These are phyloP conservation scores for Fusarium albosuccineum DNA, from an alignment of 2,329 filamentous ascomycete genomes.

Conservation along the genomic window DNA sequence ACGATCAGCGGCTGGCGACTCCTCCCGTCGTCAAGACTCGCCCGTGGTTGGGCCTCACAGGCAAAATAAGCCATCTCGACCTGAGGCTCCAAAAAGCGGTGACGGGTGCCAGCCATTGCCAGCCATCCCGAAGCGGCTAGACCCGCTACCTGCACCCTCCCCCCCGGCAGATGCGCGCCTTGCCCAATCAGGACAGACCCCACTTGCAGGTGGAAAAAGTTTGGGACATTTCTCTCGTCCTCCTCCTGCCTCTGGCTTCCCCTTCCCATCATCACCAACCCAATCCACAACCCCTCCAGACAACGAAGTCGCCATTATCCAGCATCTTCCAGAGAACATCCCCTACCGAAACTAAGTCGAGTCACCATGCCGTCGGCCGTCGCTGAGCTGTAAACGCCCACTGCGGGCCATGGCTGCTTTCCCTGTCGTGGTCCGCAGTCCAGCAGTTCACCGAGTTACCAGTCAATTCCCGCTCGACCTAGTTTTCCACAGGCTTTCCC, in stretches of 20 bases:
- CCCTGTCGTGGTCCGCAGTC: constrained; percentile 76
- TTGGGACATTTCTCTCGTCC: constrained; percentile 49
- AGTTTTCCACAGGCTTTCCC: constrained; percentile 73
- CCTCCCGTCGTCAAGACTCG: constrained; percentile 14
- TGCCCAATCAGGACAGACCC: constrained; percentile 41
- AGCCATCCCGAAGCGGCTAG: constrained; percentile 36
- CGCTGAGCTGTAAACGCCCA: constrained; percentile 93
- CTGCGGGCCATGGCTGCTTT: constrained; percentile 73
- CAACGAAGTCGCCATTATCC: constrained; percentile 72
- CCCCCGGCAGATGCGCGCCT: constrained; percentile 29
- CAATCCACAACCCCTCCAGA: constrained; percentile 59
- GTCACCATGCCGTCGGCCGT: constrained; percentile 77
- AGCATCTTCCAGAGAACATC: constrained; percentile 51
- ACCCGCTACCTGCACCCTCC: constrained; percentile 29
- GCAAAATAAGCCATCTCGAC: constrained; percentile 17
- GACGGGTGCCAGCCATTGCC: constrained; percentile 28
- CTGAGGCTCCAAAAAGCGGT: constrained; percentile 46
- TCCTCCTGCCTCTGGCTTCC: constrained; percentile 45
- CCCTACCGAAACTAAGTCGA: constrained; percentile 75
- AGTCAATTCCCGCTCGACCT: constrained; percentile 71
- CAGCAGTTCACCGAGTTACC: constrained; percentile 85
- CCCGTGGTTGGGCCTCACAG: constrained; percentile 27
- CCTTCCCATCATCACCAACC: constrained; percentile 49
- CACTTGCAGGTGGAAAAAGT: constrained; percentile 46
- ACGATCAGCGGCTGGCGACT: constrained; percentile 15